phyloP scores from a whole-genome alignment of 306 rosid species.

The Castanospermum australe region DNA sequence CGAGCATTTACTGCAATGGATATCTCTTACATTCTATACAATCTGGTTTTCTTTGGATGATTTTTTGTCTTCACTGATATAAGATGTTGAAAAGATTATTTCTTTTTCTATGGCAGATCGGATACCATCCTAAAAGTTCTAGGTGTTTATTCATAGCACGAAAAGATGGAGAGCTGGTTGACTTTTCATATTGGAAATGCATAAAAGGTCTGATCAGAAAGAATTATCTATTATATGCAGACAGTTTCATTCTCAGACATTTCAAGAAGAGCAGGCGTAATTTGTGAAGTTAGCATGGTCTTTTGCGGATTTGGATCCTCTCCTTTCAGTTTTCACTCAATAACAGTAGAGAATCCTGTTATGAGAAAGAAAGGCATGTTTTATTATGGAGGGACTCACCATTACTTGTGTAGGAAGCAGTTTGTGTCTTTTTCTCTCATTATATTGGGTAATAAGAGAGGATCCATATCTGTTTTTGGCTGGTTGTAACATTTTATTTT shows the following conservation, averaged over 20 bases:
- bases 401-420: too few relatives aligned
- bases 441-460: too few relatives aligned
- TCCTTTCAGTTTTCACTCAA: too few relatives aligned
- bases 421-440: too few relatives aligned
- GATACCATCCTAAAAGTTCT: constrained; percentile 87
- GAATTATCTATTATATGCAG: constrained; percentile 90
- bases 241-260: constrained; percentile 93
- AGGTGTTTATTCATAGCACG: constrained; percentile 90
- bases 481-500: constrained; percentile 22
- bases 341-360: too few relatives aligned
- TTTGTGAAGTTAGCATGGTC: constrained; percentile 37
- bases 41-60: constrained; percentile 5
- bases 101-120: constrained; percentile 55
- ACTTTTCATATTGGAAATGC: constrained; percentile 98
- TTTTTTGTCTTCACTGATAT: too few relatives aligned
- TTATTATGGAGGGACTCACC: too few relatives aligned
- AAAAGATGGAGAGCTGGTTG: constrained; percentile 81
- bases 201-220: constrained; percentile 93
- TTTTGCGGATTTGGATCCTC: too few relatives aligned
- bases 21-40: constrained; percentile 1
- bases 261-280: constrained; percentile 63
- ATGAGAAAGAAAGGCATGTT: too few relatives aligned
- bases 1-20: neutral
- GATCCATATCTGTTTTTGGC: too few relatives aligned
- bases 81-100: constrained; percentile 3